Base-by-base conservation (phyloP, 2,329 filamentous ascomycete species). In the Teratosphaeria nubilosa region DNA sequence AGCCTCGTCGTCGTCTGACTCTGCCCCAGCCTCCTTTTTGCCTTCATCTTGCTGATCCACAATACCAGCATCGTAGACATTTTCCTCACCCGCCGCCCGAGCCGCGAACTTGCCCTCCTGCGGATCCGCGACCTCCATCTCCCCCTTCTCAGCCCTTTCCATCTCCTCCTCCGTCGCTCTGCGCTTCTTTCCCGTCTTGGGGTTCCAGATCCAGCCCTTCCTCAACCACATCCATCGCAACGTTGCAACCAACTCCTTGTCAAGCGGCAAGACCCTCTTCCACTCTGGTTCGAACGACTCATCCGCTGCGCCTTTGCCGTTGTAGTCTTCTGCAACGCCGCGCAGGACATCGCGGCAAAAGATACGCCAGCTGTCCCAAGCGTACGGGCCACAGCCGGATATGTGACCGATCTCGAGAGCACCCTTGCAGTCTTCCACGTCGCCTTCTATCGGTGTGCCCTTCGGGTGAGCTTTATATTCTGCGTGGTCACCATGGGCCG, bases 181-280 rank as follows among this genome's bases (percentile, higher is more conserved):
- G 27, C 76, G 75, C 60, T 78, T 81, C 54, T 86, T 79, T 1
- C 90, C 91, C 0, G 86, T 91, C 30, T 76, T 71, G 1, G 84
- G 83, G 74, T 95, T 82, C 90, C 90, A 96, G 48, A 85, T 78
- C 81, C 85, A 92, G 0, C 90, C 90, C 66, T 95, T 88, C 52
- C 86, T 84, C 75, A 94, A 82, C 91, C 91, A 96, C 83, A 91
- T 89, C 91, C 91, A 96, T 45, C 86, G 81, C 67, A 96, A 73
- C 74, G 85, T 96, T 0, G 90, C 90, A 51, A 88, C 80, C n/a
- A 96, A 76, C 72, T 96, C 91, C 74, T 96, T 96, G 72, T 96
- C 91, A 51, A 79, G 75, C 0, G 91, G 90, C 54, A 87, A 70
- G 0, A 96, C 90, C 2, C 89, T 82, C 80, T 91, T 94, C 91